phyloP scores from a whole-genome alignment of 2,329 filamentous ascomycete species.

The Teratosphaeria destructans region DNA sequence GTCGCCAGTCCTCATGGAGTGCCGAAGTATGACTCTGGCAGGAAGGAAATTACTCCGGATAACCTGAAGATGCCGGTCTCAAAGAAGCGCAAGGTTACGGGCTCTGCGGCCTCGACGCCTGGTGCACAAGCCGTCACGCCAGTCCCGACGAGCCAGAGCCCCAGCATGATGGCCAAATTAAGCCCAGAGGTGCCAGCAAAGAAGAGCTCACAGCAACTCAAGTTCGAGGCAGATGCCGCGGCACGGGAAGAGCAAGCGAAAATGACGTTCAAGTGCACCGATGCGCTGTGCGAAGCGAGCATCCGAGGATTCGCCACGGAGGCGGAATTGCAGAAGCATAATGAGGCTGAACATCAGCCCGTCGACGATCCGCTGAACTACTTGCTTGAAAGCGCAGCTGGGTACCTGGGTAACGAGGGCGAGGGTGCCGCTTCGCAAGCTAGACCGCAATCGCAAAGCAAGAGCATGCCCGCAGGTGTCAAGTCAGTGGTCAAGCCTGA shows the following conservation, averaged over 20 bases:
- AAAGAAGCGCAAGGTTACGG: slow-evolving; percentile 43
- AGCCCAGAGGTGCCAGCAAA: slow-evolving; percentile 34
- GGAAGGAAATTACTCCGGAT: slow-evolving; percentile 43
- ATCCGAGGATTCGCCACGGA: slow-evolving; percentile 46
- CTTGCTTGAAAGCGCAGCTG: slow-evolving; percentile 42
- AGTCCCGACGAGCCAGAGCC: slow-evolving; percentile 28
- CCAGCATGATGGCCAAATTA: slow-evolving; percentile 27
- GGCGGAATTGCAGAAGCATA: slow-evolving; percentile 44
- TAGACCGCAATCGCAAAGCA: slow-evolving; percentile 18
- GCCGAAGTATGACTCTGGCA: slow-evolving; percentile 43
- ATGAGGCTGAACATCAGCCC: slow-evolving; percentile 42
- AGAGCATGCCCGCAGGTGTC: not conserved
- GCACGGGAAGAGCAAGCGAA: slow-evolving; percentile 27
- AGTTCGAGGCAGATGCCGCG: slow-evolving; percentile 24
- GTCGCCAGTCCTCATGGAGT: slow-evolving; percentile 40
- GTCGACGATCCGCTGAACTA: slow-evolving; percentile 48
- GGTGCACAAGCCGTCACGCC: slow-evolving; percentile 25
- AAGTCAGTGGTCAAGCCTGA: slow-evolving; percentile 22
- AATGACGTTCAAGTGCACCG: slow-evolving; percentile 41
- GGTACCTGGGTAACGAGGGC: slow-evolving; percentile 38
- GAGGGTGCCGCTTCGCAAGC: slow-evolving; percentile 16
- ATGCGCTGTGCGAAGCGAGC: slow-evolving; percentile 41
- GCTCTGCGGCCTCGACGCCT: slow-evolving; percentile 26
- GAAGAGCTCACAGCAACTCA: slow-evolving; percentile 17
- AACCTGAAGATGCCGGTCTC: slow-evolving; percentile 48